Evolutionary conservation across 495 filamentous ascomycete species (phyloP).

Genomic region (Penicillium mononematosum): DNA sequence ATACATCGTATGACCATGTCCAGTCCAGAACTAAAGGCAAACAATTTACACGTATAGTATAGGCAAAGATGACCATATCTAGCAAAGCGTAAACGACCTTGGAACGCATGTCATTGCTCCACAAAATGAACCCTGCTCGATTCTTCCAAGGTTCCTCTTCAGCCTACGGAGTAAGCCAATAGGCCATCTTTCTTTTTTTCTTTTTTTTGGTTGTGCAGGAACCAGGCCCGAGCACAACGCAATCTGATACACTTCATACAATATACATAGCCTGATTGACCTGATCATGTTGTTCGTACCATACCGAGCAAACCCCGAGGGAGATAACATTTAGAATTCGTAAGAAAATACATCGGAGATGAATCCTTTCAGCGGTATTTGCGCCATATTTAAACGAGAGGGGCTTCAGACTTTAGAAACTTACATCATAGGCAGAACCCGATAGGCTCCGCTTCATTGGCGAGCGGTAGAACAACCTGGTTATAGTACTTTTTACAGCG

Average conservation of each 20-base stretch:
- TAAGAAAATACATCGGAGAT: constrained; percentile 25
- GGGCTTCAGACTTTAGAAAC: neutral
- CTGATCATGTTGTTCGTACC: neutral
- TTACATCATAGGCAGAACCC: neutral
- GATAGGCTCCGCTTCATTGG: constrained; percentile 16
- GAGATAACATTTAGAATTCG: neutral
- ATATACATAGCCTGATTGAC: constrained; percentile 1
- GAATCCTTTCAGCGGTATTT: neutral
- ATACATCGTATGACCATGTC: constrained; percentile 2
- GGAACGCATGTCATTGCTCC: constrained; percentile 13
- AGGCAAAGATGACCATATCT: neutral
- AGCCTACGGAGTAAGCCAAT: neutral
- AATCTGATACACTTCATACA: constrained; percentile 5
- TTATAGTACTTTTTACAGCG: constrained; percentile 11
- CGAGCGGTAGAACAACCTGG: constrained; percentile 19
- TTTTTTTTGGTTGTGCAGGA: constrained; percentile 13
- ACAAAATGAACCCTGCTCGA: constrained; percentile 4
- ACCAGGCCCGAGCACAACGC: constrained; percentile 14
- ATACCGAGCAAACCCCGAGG: constrained; percentile 4
- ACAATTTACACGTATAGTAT: neutral
- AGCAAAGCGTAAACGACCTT: constrained; percentile 4
- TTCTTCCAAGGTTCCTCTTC: neutral
- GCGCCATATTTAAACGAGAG: constrained; percentile 2
- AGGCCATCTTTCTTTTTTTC: neutral
- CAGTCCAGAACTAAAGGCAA: neutral